These are phyloP conservation scores for Beta vulgaris DNA, from an alignment of 148 eudicot genomes.

Conservation along the genomic window DNA sequence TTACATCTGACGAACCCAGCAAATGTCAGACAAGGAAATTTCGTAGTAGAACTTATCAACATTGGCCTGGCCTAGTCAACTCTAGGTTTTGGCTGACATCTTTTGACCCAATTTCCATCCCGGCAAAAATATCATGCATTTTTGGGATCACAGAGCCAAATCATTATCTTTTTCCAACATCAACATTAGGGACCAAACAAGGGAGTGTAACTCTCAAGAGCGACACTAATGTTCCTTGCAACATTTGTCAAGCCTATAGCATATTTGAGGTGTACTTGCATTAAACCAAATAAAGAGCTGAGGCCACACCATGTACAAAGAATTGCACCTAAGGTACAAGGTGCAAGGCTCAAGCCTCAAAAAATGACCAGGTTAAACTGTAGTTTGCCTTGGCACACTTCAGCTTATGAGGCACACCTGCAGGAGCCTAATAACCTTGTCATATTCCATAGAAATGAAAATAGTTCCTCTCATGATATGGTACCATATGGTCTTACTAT, in stretches of 20 bases:
- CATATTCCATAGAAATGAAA: not conserved
- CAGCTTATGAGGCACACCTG: not conserved
- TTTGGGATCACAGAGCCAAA: not conserved
- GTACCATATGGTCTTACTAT: not conserved
- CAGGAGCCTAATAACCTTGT: not conserved
- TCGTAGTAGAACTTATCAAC: not conserved
- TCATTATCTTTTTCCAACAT: not conserved
- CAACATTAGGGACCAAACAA: not conserved
- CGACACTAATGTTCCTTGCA: not conserved
- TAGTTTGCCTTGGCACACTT: not conserved
- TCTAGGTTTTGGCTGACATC: not conserved
- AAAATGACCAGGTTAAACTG: not conserved
- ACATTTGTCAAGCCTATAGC: not conserved
- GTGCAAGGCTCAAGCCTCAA: not conserved
- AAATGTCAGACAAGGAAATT: not conserved
- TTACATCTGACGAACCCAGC: too few species aligned
- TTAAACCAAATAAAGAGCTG: not conserved
- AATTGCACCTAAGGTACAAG: not conserved
- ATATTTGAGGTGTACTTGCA: not conserved
- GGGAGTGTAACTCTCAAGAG: not conserved
- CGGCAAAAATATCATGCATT: not conserved
- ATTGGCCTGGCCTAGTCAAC: not conserved
- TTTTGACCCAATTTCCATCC: not conserved
- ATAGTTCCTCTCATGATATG: not conserved
- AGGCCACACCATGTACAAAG: not conserved